A percentile compares a stretch with the other conserved stretches of the same genome.
phyloP scores from a whole-genome alignment of 2,329 filamentous ascomycete genomes.

The Fusarium continuum region DNA sequence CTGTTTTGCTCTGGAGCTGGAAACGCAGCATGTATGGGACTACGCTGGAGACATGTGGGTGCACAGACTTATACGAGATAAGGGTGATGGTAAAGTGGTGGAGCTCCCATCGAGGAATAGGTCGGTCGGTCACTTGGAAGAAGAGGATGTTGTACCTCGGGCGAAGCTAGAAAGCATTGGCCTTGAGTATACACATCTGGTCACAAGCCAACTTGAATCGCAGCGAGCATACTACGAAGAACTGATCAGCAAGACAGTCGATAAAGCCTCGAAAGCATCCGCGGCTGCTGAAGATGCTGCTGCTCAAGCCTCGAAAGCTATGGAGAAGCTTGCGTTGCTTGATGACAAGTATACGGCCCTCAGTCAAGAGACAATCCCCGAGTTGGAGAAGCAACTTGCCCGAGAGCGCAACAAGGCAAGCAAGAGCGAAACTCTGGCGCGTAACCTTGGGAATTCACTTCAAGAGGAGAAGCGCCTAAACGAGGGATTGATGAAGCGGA shows the following conservation, averaged over 20 bases:
- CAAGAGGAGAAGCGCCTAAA: constrained; percentile 89
- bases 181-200: constrained; percentile 91
- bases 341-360: constrained; percentile 59
- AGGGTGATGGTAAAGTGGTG: constrained; percentile 90
- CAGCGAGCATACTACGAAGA: constrained; percentile 96
- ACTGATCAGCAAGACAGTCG: constrained; percentile 84
- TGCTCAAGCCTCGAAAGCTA: constrained; percentile 58
- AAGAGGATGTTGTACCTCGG: constrained; percentile 75
- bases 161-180: constrained; percentile 80
- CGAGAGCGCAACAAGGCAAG: constrained; percentile 74
- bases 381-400: constrained; percentile 76
- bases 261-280: constrained; percentile 83
- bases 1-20: constrained; percentile 90
- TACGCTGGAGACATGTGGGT: constrained; percentile 97
- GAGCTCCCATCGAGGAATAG: constrained; percentile 75
- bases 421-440: constrained; percentile 79
- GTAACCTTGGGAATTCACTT: constrained; percentile 77
- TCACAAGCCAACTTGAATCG: constrained; percentile 91
- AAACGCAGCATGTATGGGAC: constrained; percentile 97
- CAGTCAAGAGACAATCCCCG: constrained; percentile 65
- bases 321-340: constrained; percentile 61
- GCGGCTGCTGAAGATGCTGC: constrained; percentile 71
- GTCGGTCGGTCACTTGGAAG: constrained; percentile 49
- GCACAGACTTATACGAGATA: constrained; percentile 92
- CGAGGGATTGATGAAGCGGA: constrained; percentile 82